phyloP scores from a whole-genome alignment of 495 filamentous ascomycete species.

The Xylaria flabelliformis region DNA sequence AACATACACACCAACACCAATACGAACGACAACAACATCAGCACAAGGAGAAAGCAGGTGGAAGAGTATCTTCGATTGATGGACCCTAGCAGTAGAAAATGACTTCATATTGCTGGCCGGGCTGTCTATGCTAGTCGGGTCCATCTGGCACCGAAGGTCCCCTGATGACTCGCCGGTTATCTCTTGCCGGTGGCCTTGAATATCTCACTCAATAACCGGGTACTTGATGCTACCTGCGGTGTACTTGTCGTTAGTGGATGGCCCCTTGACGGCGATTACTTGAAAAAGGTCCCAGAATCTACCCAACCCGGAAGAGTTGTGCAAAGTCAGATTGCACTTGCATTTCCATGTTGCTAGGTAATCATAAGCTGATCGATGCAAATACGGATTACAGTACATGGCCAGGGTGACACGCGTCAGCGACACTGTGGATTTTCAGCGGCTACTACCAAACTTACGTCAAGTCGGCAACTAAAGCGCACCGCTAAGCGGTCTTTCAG shows the following conservation, averaged over 20 bases:
- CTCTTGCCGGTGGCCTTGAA: not conserved
- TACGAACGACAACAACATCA: not conserved
- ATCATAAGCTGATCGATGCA: not conserved
- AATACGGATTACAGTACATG: not conserved
- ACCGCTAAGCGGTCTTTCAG: not conserved
- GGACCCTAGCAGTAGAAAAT: not conserved
- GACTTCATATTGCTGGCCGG: not conserved
- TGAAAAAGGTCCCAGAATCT: not conserved
- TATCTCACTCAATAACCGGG: no score
- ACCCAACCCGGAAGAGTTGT: not conserved
- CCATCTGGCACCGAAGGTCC: not conserved
- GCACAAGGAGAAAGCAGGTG: not conserved
- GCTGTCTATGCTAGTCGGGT: not conserved
- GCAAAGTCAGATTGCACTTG: not conserved
- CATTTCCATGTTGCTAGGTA: slow-evolving; percentile 3
- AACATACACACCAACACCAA: not conserved
- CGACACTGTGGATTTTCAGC: not conserved
- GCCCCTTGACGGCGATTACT: not conserved
- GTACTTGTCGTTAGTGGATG: not conserved
- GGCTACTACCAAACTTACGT: slow-evolving; percentile 15
- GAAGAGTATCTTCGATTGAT: not conserved
- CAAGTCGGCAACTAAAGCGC: not conserved
- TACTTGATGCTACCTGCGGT: not conserved
- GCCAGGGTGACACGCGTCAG: slow-evolving; percentile 21
- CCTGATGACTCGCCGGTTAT: slow-evolving; percentile 3